phyloP scores from a whole-genome alignment of 164 flowering plant genomes.

The Magnolia sinica region DNA sequence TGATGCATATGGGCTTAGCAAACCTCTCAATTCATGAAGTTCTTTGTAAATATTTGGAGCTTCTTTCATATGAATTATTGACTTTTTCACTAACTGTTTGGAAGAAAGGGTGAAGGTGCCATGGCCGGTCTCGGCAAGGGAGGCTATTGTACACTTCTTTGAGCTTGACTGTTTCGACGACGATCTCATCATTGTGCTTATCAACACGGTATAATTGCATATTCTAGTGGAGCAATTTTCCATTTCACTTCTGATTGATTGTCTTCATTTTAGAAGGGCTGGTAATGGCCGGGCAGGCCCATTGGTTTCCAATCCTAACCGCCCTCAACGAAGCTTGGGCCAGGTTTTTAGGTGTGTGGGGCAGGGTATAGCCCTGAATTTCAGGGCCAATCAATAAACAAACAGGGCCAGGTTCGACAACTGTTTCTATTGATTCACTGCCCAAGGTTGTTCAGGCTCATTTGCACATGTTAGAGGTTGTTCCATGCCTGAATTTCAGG shows the following conservation, averaged over 20 bases:
- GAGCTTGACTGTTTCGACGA: conserved; percentile 71
- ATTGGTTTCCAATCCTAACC: neutral
- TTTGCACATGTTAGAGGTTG: no score
- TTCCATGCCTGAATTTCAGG: no score
- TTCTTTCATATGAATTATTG: conserved; percentile 21
- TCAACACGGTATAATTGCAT: conserved; percentile 59
- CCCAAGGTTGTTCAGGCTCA: no score
- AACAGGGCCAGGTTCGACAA: no score
- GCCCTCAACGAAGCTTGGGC: neutral
- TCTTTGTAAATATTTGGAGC: neutral
- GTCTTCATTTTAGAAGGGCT: neutral
- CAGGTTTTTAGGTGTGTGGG: no score
- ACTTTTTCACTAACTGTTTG: conserved; percentile 37
- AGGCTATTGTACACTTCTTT: conserved; percentile 70
- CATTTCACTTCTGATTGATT: neutral
- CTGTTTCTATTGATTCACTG: no score
- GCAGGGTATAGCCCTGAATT: no score
- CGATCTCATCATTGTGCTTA: conserved; percentile 60
- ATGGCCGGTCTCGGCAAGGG: conserved; percentile 89
- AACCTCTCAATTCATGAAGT: neutral
- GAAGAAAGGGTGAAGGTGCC: conserved; percentile 94
- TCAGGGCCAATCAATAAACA: no score
- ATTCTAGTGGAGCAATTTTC: neutral
- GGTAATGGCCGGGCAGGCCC: neutral
- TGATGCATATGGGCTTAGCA: neutral